Evolutionary conservation across 805 yeast species (phyloP).

Genomic region (Wickerhamiella cacticola): DNA sequence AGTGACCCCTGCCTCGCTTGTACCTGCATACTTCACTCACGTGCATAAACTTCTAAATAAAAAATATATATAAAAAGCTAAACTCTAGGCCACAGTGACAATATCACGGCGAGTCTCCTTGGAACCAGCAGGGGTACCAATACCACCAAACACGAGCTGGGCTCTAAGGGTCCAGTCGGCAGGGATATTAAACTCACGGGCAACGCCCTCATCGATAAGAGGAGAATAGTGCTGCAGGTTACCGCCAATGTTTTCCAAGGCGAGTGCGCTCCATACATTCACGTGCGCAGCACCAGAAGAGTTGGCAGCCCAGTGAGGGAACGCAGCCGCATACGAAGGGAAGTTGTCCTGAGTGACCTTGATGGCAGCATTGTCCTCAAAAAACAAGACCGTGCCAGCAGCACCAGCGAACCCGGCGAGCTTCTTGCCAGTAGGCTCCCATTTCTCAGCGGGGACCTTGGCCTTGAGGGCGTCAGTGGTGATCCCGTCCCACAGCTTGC

Average conservation of each 20-base stretch:
- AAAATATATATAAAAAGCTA: too few species aligned
- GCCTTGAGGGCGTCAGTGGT: constrained; percentile 28
- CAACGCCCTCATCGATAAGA: constrained; percentile 30
- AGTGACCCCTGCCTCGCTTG: too few species aligned
- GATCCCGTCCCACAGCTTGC: constrained; percentile 35
- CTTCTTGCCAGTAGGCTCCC: constrained; percentile 31
- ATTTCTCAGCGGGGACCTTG: constrained; percentile 20
- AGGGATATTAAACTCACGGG: constrained; percentile 28
- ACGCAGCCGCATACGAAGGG: constrained; percentile 34
- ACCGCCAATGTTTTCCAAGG: constrained; percentile 37
- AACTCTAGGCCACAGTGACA: not conserved
- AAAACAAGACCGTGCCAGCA: constrained; percentile 38
- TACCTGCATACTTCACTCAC: too few species aligned
- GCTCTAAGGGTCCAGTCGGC: too few species aligned
- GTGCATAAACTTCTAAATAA: too few species aligned
- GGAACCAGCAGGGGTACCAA: not conserved
- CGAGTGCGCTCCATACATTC: constrained; percentile 39
- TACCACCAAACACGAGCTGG: too few species aligned
- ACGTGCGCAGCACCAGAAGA: constrained; percentile 39
- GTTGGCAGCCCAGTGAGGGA: constrained; percentile 40
- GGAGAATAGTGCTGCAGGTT: constrained; percentile 44
- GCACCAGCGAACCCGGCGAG: constrained; percentile 36
- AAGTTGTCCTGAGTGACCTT: constrained; percentile 33
- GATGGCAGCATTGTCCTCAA: constrained; percentile 34
- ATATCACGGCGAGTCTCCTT: not conserved